Evolutionary conservation across 345 rosid species (phyloP), one percentile per base, ranked within the genome.

Genomic region (Hibiscus trionum): DNA sequence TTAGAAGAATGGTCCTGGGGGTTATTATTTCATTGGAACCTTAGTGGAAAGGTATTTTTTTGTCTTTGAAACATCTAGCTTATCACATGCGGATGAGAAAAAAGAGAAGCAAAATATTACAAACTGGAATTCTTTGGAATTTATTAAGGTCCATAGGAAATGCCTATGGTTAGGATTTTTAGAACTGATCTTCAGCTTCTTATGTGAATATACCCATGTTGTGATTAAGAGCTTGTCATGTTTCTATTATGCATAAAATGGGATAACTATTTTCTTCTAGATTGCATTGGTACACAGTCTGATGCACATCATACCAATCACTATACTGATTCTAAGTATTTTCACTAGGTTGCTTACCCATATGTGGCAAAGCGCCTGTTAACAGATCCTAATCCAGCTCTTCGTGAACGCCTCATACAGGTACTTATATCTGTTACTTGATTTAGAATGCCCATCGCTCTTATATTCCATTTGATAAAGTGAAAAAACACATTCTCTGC

Each of bases 361-460:
- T 94, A 91, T 80, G 86, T 94, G 72, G 98, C 97, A 33, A 94
- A 94, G 85, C 96, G 98, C 61, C 90, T 94, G 67, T 82, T 94
- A 64, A 91, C 97, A 47, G 98, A 94, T 79, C 98, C 98, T 68
- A 85, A 94, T 80, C 98, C 97, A 27, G 97, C 98, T 73, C 96
- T 94, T 29, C 91, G 96, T 8, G 93, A 94, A 77, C 97, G 97
- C 70, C 89, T 94, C 65, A 86, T 94, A 82, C 97, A 94, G 98
- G 98, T 91, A 37, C 80, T 47, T 58, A 16, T 2, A 60, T 61
- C 44, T 16, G 31, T 50, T 33, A 5, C 46, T 17, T 58, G 37
- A 44, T 71, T 61, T 59, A 59, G 42, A 59, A 15, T 14, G n/a
- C 12, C 3, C 10, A 9, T 58, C 7, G 7, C 64, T 37, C 21